Percentiles rank a stretch among this genome's conserved stretches.
Conservation (phyloP, 352 stramenopile species). For the Thraustochytrium sp. region DNA sequence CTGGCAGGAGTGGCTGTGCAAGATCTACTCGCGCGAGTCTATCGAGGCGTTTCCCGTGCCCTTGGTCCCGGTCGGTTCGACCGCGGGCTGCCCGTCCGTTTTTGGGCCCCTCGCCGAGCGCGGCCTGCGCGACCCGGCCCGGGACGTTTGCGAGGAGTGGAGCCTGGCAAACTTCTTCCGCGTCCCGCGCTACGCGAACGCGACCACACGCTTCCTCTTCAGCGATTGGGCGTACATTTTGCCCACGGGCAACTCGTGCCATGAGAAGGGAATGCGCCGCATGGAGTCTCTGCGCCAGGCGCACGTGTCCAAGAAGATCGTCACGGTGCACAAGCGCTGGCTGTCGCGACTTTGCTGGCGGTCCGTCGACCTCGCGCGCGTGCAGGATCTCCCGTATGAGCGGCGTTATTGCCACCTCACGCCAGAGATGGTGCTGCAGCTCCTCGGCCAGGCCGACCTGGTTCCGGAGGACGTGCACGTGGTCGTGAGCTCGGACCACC, state of each 20-base stretch:
- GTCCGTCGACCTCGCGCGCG: not conserved
- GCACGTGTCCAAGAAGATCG: not conserved
- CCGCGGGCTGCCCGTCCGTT: not conserved
- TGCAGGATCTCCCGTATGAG: not conserved
- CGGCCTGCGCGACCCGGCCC: not conserved
- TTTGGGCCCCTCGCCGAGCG: not conserved
- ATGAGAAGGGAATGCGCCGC: not conserved
- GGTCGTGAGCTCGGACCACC: not conserved
- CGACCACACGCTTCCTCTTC: not conserved
- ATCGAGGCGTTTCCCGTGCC: not conserved
- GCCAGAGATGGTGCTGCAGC: not conserved
- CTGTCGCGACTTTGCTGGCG: not conserved
- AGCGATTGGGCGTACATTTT: not conserved
- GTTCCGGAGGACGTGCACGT: not conserved
- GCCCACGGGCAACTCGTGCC: not conserved
- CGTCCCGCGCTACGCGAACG: not conserved
- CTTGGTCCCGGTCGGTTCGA: not conserved
- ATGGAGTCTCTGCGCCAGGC: not conserved
- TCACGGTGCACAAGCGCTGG: not conserved
- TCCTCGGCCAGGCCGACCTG: not conserved
- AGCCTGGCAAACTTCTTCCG: not conserved
- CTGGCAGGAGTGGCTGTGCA: slow-evolving; percentile 14
- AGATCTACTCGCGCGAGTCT: not conserved
- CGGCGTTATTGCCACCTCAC: not conserved
- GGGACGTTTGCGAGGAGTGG: not conserved